Conservation (phyloP, 2,329 filamentous ascomycete genomes). For the Aspergillus ustus region DNA sequence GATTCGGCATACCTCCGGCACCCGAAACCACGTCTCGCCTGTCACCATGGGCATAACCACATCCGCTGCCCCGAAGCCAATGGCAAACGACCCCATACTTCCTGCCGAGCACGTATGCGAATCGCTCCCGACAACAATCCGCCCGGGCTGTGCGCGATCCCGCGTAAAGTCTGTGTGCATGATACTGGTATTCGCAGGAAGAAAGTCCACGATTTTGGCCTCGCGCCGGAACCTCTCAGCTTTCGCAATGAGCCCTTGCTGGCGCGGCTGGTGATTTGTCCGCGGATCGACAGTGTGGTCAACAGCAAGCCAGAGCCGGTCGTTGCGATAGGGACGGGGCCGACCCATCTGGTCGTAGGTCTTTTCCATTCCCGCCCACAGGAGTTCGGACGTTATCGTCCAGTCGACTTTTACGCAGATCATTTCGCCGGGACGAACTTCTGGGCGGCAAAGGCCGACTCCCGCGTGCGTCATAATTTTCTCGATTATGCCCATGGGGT, state of each 20-base stretch:
- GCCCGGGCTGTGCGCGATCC: not conserved
- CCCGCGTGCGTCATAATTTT: not conserved
- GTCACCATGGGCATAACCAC: not conserved
- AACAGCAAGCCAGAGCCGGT: not conserved
- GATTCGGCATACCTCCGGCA: not conserved
- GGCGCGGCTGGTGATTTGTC: not conserved
- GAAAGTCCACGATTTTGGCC: not conserved
- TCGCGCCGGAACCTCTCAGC: not conserved
- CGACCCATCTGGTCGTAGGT: not conserved
- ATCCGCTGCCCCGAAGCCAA: conserved; percentile 4
- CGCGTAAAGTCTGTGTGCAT: conserved; percentile 4
- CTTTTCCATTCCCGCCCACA: not conserved
- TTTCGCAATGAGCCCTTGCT: not conserved
- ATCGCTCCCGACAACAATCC: not conserved
- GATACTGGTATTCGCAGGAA: not conserved
- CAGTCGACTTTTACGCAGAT: not conserved
- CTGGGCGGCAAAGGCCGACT: not conserved
- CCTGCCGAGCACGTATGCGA: conserved; percentile 4
- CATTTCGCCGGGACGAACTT: not conserved
- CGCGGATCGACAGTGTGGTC: conserved; percentile 8
- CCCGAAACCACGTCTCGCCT: conserved; percentile 4
- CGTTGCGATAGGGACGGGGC: not conserved
- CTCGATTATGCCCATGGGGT: not conserved
- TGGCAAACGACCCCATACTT: not conserved
- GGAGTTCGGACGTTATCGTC: not conserved